These are phyloP conservation scores for Podaxis carcinomalis DNA, from an alignment of 768 basidiomycete genomes.

Conservation along the genomic window DNA sequence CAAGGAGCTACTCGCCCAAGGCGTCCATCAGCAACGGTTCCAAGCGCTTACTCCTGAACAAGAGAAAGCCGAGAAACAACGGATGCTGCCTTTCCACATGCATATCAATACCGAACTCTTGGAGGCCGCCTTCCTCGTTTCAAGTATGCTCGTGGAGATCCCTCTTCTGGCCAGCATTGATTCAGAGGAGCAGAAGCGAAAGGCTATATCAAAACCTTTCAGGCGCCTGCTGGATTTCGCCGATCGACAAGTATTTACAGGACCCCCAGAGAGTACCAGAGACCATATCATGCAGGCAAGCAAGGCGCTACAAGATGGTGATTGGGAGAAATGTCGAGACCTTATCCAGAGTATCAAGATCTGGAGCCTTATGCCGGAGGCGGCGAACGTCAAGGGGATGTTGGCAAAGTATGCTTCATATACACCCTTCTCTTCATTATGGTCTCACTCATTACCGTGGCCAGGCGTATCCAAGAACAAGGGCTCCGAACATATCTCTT, in stretches of 20 bases:
- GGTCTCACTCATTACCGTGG: conserved; percentile 9
- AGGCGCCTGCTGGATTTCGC: conserved; percentile 92
- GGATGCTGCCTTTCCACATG: conserved; percentile 98
- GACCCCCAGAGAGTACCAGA: conserved; percentile 96
- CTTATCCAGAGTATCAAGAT: conserved; percentile 95
- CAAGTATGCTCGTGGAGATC: conserved; percentile 98
- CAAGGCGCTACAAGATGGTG: conserved; percentile 92
- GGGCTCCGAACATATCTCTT: conserved; percentile 95
- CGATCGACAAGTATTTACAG: conserved; percentile 95
- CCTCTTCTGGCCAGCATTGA: conserved; percentile 93
- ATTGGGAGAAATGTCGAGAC: conserved; percentile 95
- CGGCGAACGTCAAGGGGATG: conserved; percentile 87
- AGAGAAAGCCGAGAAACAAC: conserved; percentile 92
- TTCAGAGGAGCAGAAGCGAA: conserved; percentile 89
- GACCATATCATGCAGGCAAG: conserved; percentile 99
- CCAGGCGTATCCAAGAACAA: conserved; percentile 95
- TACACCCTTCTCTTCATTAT: background rate
- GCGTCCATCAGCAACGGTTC: conserved; percentile 90
- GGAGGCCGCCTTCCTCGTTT: conserved; percentile 96
- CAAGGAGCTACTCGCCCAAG: conserved; percentile 95
- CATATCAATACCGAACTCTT: conserved; percentile 98
- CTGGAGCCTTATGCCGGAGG: conserved; percentile 95
- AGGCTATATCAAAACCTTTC: conserved; percentile 95
- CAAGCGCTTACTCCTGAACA: conserved; percentile 88
- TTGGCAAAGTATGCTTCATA: conserved; percentile 66